A percentile compares a stretch with the other conserved stretches of the same genome.
Conservation (phyloP, 1,284 basidiomycete genomes). For the Rhodotorula sp. region DNA sequence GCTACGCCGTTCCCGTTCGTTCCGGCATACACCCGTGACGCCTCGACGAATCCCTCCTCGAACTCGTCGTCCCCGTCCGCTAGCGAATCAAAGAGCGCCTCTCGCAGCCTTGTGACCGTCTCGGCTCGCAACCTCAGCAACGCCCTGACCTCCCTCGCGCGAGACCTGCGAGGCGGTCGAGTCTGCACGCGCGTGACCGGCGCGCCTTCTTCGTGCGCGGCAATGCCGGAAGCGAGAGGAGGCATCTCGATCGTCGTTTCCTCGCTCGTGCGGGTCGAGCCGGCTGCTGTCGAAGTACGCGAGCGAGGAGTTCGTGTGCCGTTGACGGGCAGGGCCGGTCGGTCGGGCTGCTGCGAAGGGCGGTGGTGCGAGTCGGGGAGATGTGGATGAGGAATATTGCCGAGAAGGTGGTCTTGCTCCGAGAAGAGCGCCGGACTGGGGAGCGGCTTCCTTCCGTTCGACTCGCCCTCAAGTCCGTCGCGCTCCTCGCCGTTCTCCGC, state of each 20-base stretch:
- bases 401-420: conserved; percentile 25
- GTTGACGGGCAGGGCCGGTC: background rate
- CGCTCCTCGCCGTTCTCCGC: background rate
- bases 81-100: conserved; percentile 6
- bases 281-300: background rate
- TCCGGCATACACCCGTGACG: background rate
- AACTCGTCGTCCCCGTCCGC: background rate
- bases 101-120: conserved; percentile 13
- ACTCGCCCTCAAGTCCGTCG: background rate
- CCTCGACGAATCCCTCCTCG: background rate
- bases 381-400: conserved; percentile 10
- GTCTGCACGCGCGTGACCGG: background rate
- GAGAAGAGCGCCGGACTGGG: conserved; percentile 24
- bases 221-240: background rate
- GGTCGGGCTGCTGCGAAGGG: background rate
- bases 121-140: conserved; percentile 13
- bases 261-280: background rate
- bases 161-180: background rate
- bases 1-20: background rate
- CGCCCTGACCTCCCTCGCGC: conserved; percentile 10
- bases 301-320: background rate
- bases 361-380: background rate
- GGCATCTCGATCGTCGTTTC: conserved; percentile 5
- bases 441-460: background rate
- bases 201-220: background rate